Evolutionary conservation across 2,329 filamentous ascomycete species (phyloP).

Genomic region (Fonsecaea pedrosoi): DNA sequence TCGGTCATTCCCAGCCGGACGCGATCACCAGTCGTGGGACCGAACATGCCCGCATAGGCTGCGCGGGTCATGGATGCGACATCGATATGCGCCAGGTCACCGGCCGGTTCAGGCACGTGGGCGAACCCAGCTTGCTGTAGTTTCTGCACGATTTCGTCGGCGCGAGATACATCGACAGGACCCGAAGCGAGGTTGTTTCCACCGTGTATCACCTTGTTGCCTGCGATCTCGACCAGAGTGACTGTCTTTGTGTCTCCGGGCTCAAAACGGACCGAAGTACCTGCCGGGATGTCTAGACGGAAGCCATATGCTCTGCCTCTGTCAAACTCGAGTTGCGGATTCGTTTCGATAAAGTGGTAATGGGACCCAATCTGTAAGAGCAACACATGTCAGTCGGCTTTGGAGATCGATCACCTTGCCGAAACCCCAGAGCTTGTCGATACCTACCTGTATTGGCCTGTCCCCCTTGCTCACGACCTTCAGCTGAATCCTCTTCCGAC

Average conservation of each 20-base stretch:
- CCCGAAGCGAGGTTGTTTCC: slow-evolving; percentile 83
- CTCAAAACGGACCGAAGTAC: slow-evolving; percentile 91
- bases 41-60: slow-evolving; percentile 87
- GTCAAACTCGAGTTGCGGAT: slow-evolving; percentile 88
- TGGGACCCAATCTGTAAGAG: slow-evolving; percentile 75
- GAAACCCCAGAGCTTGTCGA: too few species aligned
- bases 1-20: slow-evolving; percentile 82
- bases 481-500: slow-evolving; percentile 73
- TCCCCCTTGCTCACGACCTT: slow-evolving; percentile 86
- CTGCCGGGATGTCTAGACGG: slow-evolving; percentile 86
- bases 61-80: slow-evolving; percentile 75
- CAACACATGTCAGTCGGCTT: neutral
- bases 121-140: slow-evolving; percentile 78
- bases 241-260: slow-evolving; percentile 92
- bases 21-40: slow-evolving; percentile 86
- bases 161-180: slow-evolving; percentile 67
- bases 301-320: slow-evolving; percentile 81
- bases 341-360: slow-evolving; percentile 96
- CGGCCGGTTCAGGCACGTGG: slow-evolving; percentile 71
- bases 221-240: slow-evolving; percentile 85
- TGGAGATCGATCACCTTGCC: too few species aligned
- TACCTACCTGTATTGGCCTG: slow-evolving; percentile 78
- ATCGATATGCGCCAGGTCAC: slow-evolving; percentile 63
- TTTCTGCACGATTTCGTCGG: slow-evolving; percentile 69
- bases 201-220: slow-evolving; percentile 78